Conservation (phyloP, 331 rosid genomes). For the Rhamnella rubrinervis region DNA sequence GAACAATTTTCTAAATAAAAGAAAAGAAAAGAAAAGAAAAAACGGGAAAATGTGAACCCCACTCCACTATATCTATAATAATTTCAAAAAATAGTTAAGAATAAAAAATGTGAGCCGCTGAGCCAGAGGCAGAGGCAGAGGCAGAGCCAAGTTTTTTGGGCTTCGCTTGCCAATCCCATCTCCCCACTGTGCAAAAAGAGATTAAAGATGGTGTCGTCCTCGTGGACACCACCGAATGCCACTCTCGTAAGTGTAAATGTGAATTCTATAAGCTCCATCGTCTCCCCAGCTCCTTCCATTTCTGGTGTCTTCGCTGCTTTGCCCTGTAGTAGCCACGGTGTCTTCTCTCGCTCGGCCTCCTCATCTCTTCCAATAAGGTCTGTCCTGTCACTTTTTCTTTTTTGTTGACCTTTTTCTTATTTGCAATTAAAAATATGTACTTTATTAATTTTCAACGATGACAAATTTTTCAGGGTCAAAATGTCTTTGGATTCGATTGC, state of each 20-base stretch:
- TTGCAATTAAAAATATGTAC: no score
- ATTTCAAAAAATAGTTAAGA: no score
- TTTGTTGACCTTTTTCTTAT: neutral
- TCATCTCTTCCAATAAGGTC: conserved; percentile 27
- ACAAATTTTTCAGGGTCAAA: conserved; percentile 27
- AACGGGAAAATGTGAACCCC: no score
- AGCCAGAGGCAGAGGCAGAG: neutral
- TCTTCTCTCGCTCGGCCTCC: neutral
- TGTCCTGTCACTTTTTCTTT: neutral
- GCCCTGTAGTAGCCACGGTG: neutral
- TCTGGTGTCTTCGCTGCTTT: neutral
- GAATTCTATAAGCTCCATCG: neutral
- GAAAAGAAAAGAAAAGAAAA: no score
- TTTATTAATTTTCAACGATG: neutral
- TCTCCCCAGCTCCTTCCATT: neutral
- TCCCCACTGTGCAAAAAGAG: no score
- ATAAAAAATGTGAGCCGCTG: neutral
- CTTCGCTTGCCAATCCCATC: neutral
- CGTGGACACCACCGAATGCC: conserved; percentile 4
- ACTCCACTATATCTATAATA: no score
- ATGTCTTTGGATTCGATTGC: conserved; percentile 51
- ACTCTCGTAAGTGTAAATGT: neutral
- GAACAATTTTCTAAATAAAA: no score
- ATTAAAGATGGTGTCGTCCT: neutral
- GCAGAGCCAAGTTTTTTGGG: neutral